Evolutionary conservation across 176 grass and related monocot genomes (phyloP), one percentile per base, ranked within the genome.

Genomic region (Tillandsia leiboldiana): DNA sequence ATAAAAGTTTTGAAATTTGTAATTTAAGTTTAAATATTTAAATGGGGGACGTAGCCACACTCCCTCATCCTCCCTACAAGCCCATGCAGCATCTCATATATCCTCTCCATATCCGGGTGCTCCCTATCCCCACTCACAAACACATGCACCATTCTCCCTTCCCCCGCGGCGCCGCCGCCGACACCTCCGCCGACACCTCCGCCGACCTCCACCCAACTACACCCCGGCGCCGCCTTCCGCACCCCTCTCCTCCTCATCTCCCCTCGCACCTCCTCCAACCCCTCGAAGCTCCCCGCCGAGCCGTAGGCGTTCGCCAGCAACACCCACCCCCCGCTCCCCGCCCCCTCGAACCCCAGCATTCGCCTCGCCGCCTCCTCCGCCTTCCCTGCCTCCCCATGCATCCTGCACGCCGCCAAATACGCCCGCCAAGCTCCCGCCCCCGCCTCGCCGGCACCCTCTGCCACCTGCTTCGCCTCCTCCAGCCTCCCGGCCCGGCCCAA

Each of bases 351-450:
- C 65, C 71, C 74, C 18, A 78, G 51, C 77, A 88, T 63, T 70
- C 65, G 74, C 61, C 63, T 71, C 53, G 81, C 81, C 67, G 86
- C 78, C 67, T 84, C 78, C 77, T 77, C 48, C 0, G 81, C 81
- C 50, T 66, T 80, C 47, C 74, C 81, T 29, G 73, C 77, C 49
- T 84, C 81, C 73, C 86, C 78, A 73, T 81, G 77, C 81, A 80
- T 81, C 67, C 71, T 73, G 70, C 86, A 88, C 70, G 81, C 78
- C 14, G 86, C 86, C 49, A 88, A 74, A 67, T 88, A 84, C 51
- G 81, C 54, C 62, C 86, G 61, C 81, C 86, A 88, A 14, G 78
- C 81, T 66, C 81, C 86, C 50, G 71, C 81, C 50, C 78, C 86
- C 4, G 80, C 66, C 62, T 64, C 74, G 2, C 78, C 78, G 22